Base-by-base conservation (phyloP, 2,329 filamentous ascomycete genomes). In the Coniochaeta sp. region DNA sequence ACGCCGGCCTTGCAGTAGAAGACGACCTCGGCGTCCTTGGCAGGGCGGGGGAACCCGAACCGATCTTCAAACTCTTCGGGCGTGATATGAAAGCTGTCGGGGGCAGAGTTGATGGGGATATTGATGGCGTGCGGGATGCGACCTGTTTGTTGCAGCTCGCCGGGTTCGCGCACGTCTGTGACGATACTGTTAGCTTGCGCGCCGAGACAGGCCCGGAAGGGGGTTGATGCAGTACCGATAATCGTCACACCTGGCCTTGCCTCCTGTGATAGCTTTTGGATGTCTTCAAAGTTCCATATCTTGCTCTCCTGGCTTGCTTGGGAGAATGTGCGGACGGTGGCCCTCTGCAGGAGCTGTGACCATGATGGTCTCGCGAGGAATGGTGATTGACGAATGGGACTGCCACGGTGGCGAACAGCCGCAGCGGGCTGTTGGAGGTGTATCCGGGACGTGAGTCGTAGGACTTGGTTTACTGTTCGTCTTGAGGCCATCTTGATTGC, bases 1-100 rank as follows among this genome's bases (percentile, higher is more conserved):
- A 98, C 90, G 1, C 95, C 95, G 0, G 93, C 88, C 77, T 91
- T 96, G 77, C 95, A 99, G 74, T 96, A 98, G 69, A 98, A 95
- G 4, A 98, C 81, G 16, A 96, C 72, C 64, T 84, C 79, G 34
- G 74, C 72, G 52, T 84, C 79, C 62, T 77, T 77, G 2, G 68
- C 67, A 0, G 81, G 93, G 62, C 90, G 89, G 62, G 81, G 76
- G 69, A 89, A 96, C 4, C 91, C 93, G 73, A 91, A 93, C 17
- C 88, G 78, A 62, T 91, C 90, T 70, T 89, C 83, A 70, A 98
- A 98, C 64, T 96, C 92, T 14, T 90, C 89, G 0, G 81, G 79
- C 0, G 80, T 72, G 8, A 97, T 81, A 73, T 92, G 89, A 68
- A 96, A 87, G 62, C 88, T 88, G 73, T 97, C 92, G 1, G 92